phyloP scores from a whole-genome alignment of 2,329 filamentous ascomycete species.

The Colletotrichum horii region DNA sequence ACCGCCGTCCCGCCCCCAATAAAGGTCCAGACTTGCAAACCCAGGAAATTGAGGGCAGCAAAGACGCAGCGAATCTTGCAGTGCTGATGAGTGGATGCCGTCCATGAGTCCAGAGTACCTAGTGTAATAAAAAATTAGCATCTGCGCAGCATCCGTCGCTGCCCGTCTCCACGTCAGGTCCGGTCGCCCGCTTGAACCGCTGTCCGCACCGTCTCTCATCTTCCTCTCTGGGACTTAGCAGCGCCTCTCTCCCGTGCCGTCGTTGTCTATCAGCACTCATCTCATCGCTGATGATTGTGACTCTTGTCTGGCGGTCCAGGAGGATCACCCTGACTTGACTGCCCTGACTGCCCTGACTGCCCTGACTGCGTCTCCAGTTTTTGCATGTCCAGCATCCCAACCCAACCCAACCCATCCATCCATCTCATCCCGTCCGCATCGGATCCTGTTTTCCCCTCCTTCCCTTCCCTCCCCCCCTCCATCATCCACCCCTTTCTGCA shows the following conservation, averaged over 20 bases:
- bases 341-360: neutral
- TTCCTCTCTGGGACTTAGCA: neutral
- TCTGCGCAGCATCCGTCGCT: neutral
- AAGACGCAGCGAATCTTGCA: neutral
- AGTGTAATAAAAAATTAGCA: neutral
- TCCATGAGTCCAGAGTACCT: neutral
- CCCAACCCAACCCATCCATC: neutral
- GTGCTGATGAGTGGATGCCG: neutral
- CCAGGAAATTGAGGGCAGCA: constrained; percentile 2
- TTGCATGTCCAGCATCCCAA: neutral
- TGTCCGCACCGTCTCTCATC: neutral
- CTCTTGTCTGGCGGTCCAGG: neutral
- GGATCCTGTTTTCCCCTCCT: neutral
- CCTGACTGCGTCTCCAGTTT: neutral
- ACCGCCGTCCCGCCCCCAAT: constrained; percentile 14
- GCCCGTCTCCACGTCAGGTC: neutral
- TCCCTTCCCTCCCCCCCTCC: neutral
- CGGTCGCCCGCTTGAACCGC: neutral
- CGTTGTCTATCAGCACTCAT: neutral
- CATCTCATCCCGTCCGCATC: neutral
- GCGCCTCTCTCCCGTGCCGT: neutral
- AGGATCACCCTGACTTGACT: neutral
- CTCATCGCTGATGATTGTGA: neutral
- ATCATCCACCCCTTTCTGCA: neutral
- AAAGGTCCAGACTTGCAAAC: neutral